Conservation (phyloP, 2,329 filamentous ascomycete genomes). For the Teratosphaeriaceae sp. region DNA sequence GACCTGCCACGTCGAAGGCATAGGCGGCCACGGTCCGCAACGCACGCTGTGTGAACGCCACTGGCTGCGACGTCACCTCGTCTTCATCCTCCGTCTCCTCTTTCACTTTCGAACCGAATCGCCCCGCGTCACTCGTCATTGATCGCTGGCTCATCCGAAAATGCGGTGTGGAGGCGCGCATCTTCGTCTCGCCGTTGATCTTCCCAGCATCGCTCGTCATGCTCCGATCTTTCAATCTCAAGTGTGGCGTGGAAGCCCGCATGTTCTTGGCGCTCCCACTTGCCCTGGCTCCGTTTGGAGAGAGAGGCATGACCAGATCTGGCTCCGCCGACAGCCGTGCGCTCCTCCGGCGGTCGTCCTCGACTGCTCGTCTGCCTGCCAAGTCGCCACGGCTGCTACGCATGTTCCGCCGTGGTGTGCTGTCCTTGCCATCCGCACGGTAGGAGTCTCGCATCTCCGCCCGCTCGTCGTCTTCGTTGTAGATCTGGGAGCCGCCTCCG, state of each 20-base stretch:
- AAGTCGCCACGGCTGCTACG: slow-evolving; percentile 12
- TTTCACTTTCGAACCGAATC: slow-evolving; percentile 13
- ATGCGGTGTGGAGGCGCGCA: slow-evolving; percentile 15
- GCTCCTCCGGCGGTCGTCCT: slow-evolving; percentile 4
- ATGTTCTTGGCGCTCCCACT: slow-evolving; percentile 2
- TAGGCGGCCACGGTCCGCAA: slow-evolving; percentile 39
- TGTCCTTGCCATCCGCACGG: slow-evolving; percentile 4
- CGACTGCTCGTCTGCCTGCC: slow-evolving; percentile 1
- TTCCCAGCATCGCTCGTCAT: slow-evolving; percentile 26
- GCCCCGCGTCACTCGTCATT: slow-evolving; percentile 28
- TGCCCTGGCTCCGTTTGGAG: slow-evolving; percentile 18
- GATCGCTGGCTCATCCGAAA: slow-evolving; percentile 21
- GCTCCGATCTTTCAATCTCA: slow-evolving; percentile 23
- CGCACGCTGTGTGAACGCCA: slow-evolving; percentile 27
- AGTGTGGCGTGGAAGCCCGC: slow-evolving; percentile 20
- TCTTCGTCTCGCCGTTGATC: slow-evolving; percentile 15
- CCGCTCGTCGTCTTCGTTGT: slow-evolving; percentile 23
- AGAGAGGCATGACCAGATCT: slow-evolving; percentile 39
- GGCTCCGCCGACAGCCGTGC: slow-evolving; percentile 28
- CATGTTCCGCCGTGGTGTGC: slow-evolving; percentile 5
- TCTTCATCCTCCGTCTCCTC: slow-evolving; percentile 21
- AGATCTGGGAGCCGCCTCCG: slow-evolving; percentile 16
- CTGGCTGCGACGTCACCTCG: slow-evolving; percentile 9
- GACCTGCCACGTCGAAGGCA: slow-evolving; percentile 49
- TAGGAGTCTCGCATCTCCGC: slow-evolving; percentile 21